A percentile compares a stretch with the other conserved stretches of the same genome.
Conservation (phyloP, 2,329 filamentous ascomycete species). For the Penicillium psychrosexuale region DNA sequence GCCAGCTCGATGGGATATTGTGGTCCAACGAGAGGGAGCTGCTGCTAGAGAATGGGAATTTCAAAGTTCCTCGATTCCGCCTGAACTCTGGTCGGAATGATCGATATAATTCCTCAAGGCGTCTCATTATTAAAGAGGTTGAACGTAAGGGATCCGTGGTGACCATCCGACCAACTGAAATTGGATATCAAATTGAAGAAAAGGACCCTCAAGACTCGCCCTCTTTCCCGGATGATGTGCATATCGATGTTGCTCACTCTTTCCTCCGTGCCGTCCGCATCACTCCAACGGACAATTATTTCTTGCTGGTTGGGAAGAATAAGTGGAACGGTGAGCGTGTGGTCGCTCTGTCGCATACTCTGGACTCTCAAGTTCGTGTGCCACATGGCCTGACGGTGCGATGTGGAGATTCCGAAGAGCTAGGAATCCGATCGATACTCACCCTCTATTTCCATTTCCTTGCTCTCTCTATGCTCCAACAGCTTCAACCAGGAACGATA, state of each 20-base stretch:
- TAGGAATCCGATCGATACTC: constrained; percentile 11
- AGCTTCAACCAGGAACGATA: constrained; percentile 4
- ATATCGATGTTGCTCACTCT: constrained; percentile 12
- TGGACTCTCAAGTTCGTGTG: constrained; percentile 13
- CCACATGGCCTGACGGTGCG: constrained; percentile 1
- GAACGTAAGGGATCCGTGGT: constrained; percentile 4
- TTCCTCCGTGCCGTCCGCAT: constrained; percentile 15
- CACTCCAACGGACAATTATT: constrained; percentile 5
- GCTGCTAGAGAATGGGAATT: constrained; percentile 21
- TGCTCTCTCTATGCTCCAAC: constrained; percentile 7
- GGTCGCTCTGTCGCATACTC: constrained; percentile 9
- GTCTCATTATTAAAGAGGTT: constrained; percentile 17
- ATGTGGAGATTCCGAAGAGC: constrained; percentile 3
- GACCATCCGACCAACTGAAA: constrained; percentile 1
- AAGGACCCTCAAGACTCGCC: not conserved
- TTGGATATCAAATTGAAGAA: constrained; percentile 14
- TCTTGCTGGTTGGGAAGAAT: constrained; percentile 15
- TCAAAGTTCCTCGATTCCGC: constrained; percentile 31
- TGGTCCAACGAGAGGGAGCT: constrained; percentile 34
- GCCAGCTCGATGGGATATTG: constrained; percentile 14
- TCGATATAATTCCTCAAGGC: constrained; percentile 24
- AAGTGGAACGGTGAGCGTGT: not conserved
- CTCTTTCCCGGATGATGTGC: not conserved
- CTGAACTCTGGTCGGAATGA: constrained; percentile 16
- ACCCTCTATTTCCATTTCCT: constrained; percentile 16